Base-by-base conservation (phyloP, 371 early-diverging fungal genomes). In the Lichtheimia ramosa region DNA sequence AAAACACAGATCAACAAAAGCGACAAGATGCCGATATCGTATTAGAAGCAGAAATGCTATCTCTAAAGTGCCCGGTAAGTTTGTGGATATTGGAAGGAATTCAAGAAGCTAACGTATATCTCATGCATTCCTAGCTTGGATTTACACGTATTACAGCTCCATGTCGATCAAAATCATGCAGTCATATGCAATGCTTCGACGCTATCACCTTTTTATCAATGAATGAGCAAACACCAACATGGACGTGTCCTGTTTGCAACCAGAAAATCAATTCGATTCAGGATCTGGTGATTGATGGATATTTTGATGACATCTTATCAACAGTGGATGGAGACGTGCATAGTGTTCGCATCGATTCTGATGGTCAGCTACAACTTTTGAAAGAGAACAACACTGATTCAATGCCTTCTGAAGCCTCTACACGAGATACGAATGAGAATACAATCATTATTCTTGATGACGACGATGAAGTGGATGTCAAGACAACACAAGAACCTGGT, bases 221-320 rank as follows among this genome's bases (percentile, higher is more conserved):
- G 77, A 91, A 90, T 48, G 86, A 84, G 55, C 87, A 83, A 43
- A 80, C 83, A 3, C 87, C 89, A 0, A 82, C 85, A 1, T 90
- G 89, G 88, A 81, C 78, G 34, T 92, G 93, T 48, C 93, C 93
- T 2, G 83, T 89, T 0, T 92, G 93, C 59, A 75, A 79, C 58
- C 61, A 74, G 16, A 57, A 56, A n/a, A 79, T 90, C 46, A 21
- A 46, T 39, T 74, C 82, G 0, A 85, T 81, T 80, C 75, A 83
- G 8, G 89, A 88, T 51, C 69, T 89, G 14, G 69, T 87, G 0
- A 70, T 86, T 18, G 89, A 89, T 63, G 85, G 81, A 42, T 91
- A 85, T 57, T 91, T 89, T 68, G 66, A 74, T 13, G 86, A 84
- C 28, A 84, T 92, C 21, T 61, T 92, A 21, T 54, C 69, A 3